Evolutionary conservation across 306 rosid genomes (phyloP), one percentile per base, ranked within the genome.

Genomic region (Quercus aquifolioides): DNA sequence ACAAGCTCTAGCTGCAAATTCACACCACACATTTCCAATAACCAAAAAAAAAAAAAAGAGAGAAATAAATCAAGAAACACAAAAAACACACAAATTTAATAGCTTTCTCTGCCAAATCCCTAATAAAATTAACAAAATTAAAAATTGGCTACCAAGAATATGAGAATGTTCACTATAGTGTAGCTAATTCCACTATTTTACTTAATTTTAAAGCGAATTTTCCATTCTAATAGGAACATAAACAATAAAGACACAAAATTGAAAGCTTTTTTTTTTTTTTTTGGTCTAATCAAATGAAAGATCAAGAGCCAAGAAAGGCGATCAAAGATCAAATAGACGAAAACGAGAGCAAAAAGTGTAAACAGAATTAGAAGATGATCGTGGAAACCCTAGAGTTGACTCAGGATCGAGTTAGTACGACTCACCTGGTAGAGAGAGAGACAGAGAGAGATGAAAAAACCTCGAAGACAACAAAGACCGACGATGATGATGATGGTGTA

Each of bases 1-100:
- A 41, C 46, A 68, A 74, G 26, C 76, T 75, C 82, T 83, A 87
- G 84, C 97, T 93, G 96, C 92, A 85, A 85, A 84, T 30, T 59
- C 84, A 82, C 76, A 80, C 65, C 85, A 86, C 25, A 80, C 74
- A 84, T 64, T 77, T 54, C 75, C 65, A 81, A 83, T n/a, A 72
- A 76, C 12, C 11, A 76, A 85, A 84, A 74, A 79, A 85, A 83
- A 23, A 25, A 23, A 80, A 70, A 60, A 59, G 25, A 35, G 1
- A 35, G 35, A 52, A 49, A 49, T 49, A 49, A 49, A 12, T 49
- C 54, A 49, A 49, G 1, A 11, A 49, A 12, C 15, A 12, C 11
- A 38, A 38, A 49, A 49, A 12, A 12, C 15, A 49, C 54, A 49
- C 54, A 49, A 49, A 12, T 49, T 49, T 52, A 30, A 65, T n/a